These are phyloP conservation scores for Leishmania tarentolae DNA, from an alignment of 208 protist genomes.

Conservation along the genomic window DNA sequence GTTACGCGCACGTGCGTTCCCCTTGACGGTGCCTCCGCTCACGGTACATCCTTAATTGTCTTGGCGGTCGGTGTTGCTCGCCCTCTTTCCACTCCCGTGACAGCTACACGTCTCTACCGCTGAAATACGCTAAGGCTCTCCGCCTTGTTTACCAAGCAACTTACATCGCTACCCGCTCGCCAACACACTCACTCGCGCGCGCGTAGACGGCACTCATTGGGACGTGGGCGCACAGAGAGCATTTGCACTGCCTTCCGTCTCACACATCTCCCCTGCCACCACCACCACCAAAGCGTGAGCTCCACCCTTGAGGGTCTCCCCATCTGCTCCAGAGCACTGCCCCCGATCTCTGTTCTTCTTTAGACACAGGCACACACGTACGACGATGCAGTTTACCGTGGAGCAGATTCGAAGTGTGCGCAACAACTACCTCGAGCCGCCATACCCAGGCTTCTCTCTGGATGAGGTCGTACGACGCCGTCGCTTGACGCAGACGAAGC, in stretches of 20 bases:
- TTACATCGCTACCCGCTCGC: background rate
- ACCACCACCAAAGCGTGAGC: background rate
- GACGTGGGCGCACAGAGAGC: background rate
- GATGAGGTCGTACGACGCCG: slow-evolving; percentile 78
- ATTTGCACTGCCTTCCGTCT: background rate
- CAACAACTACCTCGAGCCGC: slow-evolving; percentile 68
- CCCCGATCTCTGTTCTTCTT: background rate
- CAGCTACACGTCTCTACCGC: slow-evolving; percentile 1
- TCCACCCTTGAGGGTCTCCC: background rate
- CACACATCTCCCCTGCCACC: no score
- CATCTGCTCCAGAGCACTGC: background rate
- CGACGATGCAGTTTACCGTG: slow-evolving; percentile 72
- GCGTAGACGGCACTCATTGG: background rate
- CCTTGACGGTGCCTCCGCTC: background rate
- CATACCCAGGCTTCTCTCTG: slow-evolving; percentile 87
- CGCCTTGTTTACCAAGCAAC: background rate
- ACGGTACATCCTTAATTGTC: background rate
- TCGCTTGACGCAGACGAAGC: slow-evolving; percentile 58
- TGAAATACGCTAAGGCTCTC: background rate
- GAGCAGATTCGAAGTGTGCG: slow-evolving; percentile 83
- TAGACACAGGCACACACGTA: background rate
- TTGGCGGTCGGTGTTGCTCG: background rate
- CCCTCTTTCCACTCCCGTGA: background rate
- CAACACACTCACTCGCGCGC: slow-evolving; percentile 8
- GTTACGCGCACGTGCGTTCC: background rate